Conservation (phyloP, 768 basidiomycete species). For the Boletus reticulatus region DNA sequence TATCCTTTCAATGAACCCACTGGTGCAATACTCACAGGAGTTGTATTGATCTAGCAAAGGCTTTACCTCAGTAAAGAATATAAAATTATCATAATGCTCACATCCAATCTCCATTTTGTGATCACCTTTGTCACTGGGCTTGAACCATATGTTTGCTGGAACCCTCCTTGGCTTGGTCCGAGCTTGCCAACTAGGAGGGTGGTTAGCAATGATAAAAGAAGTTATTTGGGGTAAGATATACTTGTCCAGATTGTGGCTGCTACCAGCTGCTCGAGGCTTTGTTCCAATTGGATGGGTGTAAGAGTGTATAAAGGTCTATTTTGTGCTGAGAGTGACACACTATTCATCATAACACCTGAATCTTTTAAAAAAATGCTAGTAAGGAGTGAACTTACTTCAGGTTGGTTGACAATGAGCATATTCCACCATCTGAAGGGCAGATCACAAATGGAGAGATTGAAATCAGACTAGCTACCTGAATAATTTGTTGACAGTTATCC, state of each 20-base stretch:
- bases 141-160: too few relatives aligned
- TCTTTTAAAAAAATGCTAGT: too few relatives aligned
- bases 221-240: neutral
- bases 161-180: too few relatives aligned
- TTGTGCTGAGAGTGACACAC: neutral
- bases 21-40: too few relatives aligned
- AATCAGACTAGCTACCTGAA: neutral
- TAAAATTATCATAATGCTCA: too few relatives aligned
- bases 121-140: too few relatives aligned
- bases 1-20: too few relatives aligned
- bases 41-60: conserved; percentile 12
- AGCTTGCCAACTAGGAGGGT: too few relatives aligned
- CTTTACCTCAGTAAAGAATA: too few relatives aligned
- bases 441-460: neutral
- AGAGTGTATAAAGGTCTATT: neutral
- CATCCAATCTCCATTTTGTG: too few relatives aligned
- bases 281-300: neutral
- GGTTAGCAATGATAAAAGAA: too few relatives aligned
- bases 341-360: too few relatives aligned
- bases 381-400: neutral
- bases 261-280: neutral
- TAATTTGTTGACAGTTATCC: neutral
- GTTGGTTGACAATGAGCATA: neutral
- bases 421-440: neutral
- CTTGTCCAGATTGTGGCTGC: neutral